Evolutionary conservation across 805 yeast species (phyloP).

Genomic region (Metschnikowia colocasiae): DNA sequence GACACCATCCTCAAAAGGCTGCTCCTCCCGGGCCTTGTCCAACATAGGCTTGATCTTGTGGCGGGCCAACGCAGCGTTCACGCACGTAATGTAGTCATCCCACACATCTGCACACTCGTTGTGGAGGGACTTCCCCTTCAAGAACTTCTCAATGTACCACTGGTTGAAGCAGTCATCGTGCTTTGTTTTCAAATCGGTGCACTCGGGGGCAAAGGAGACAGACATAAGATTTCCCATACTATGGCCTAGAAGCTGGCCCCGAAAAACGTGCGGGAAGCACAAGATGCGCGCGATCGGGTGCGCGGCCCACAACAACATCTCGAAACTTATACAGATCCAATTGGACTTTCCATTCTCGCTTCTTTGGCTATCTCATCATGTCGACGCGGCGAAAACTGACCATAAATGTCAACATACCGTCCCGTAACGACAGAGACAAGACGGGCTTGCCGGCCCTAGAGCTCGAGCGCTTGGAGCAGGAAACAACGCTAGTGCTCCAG

Average conservation of each 20-base stretch:
- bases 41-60: conserved; percentile 79
- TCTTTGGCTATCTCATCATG: conserved; percentile 1
- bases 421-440: conserved; percentile 11
- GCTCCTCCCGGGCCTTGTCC: conserved; percentile 85
- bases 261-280: neutral
- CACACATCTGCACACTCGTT: conserved; percentile 92
- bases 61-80: conserved; percentile 62
- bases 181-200: conserved; percentile 77
- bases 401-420: conserved; percentile 8
- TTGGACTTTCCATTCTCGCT: neutral
- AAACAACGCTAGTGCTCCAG: conserved; percentile 71
- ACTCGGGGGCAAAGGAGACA: conserved; percentile 91
- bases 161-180: conserved; percentile 92
- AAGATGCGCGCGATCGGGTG: neutral
- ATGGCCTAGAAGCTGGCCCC: neutral
- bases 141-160: conserved; percentile 87
- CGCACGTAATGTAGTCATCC: conserved; percentile 85
- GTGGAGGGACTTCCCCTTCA: conserved; percentile 50
- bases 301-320: conserved; percentile 1
- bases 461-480: conserved; percentile 69
- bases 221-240: conserved; percentile 49
- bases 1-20: conserved; percentile 52
- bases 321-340: no score
- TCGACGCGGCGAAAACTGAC: conserved; percentile 16
- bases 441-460: conserved; percentile 25